Percentiles rank a stretch among this genome's conserved stretches.
Evolutionary conservation across 305 asterid genomes (phyloP).

Genomic region (Fraxinus platypoda): DNA sequence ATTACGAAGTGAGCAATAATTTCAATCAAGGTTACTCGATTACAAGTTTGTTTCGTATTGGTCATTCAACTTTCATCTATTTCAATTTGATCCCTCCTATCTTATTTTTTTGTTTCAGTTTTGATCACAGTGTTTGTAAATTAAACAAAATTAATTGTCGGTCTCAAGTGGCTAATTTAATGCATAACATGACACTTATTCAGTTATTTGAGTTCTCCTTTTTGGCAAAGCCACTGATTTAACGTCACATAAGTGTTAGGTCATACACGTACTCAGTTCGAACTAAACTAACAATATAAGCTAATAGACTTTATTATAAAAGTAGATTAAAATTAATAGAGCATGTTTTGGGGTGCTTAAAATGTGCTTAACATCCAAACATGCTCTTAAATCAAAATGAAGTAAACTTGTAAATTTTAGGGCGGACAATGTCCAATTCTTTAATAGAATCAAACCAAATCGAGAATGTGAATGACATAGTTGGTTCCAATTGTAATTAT

Average conservation of each 20-base stretch:
- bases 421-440: neutral
- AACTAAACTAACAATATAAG: too few relatives aligned
- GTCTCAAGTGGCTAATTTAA: neutral
- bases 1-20: neutral
- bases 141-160: neutral
- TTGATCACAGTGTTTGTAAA: neutral
- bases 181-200: neutral
- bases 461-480: neutral
- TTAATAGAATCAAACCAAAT: too few relatives aligned
- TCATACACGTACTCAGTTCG: neutral
- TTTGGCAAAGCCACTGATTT: neutral
- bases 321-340: too few relatives aligned
- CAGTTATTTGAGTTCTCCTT: neutral
- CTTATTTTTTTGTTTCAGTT: too few relatives aligned
- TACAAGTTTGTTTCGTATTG: neutral
- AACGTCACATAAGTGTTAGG: neutral
- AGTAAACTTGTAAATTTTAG: neutral
- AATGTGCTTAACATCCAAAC: neutral
- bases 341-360: too few relatives aligned
- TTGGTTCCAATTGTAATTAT: neutral
- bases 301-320: too few relatives aligned
- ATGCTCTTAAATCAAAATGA: neutral
- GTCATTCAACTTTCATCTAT: neutral
- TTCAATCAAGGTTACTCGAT: neutral
- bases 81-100: neutral